Base-by-base conservation (phyloP, 2,329 filamentous ascomycete genomes). In the Shiraia sp. region DNA sequence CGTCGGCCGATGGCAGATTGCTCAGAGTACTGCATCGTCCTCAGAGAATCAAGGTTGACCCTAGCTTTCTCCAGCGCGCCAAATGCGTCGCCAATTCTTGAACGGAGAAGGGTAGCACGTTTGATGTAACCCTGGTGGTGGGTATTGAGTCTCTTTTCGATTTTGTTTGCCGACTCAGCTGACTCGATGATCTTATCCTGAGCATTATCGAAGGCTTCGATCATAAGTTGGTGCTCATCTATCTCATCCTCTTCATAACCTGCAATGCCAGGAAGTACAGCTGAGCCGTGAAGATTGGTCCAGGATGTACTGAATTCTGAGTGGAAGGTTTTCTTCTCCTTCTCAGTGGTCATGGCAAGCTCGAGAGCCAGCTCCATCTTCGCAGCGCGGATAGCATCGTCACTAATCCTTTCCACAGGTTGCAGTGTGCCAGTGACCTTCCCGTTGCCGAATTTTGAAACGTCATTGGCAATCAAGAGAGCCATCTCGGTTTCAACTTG, bases 41-140 rank as follows among this genome's bases (percentile, higher is more conserved):
- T 80, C 71, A 92, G 90, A 1, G 84, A 83, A 55, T 87, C 80
- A 0, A 95, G 76, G 1, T 89, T 87, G 39, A 83, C 75, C 33
- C 74, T 81, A 2, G 88, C 87, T 72, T 88, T 87, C 42, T 86
- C 82, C 10, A 96, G 76, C 2, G 87, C 87, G 14, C 83, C 80
- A 17, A 83, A 81, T 1, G 90, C 88, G 52, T 90, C 87, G 13
- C 72, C 70, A 49, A 95, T 88, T 74, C 96, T 97, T 46, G 84
- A 80, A 15, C 83, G 81, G 17, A 99, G 79, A 55, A 82, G 84
- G 69, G 90, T 90, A 24, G 89, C 84, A 23, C 93, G 86, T 55
- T 90, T 85, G 66, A 91, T 85, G 72, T 99, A 99, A 10, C 93
- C 93, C 16, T 91, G 91, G 2, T 95, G 82, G 59, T 93, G 86